Evolutionary conservation across 306 rosid genomes (phyloP), one percentile per base, ranked within the genome.

Genomic region (Sicyos edulis): DNA sequence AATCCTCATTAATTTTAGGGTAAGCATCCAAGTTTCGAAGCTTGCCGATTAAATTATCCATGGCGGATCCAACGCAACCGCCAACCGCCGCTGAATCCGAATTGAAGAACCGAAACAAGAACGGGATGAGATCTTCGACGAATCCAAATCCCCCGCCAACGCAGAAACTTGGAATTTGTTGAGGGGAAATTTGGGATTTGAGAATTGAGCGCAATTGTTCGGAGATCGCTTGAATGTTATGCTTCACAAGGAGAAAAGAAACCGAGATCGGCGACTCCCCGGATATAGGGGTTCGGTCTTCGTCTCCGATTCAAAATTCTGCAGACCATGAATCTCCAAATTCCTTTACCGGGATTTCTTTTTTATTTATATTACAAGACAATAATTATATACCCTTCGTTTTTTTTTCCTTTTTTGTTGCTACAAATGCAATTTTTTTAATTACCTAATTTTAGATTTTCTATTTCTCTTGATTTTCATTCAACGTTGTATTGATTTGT

Each of bases 1-100:
- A 95, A 78, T 95, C 99, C 63, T 95, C 97, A 60, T 95, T 95
- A 78, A 95, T 89, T 86, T 95, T 95, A 20, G 99, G 99, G 72
- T 95, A 89, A 2, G 97, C 99, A 20, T 95, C 99, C 70, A 95
- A 78, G 76, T 78, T 95, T 24, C 99, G 96, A 67, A 95, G 95
- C 85, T 86, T 89, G 85, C 69, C 78, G 91, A 91, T 88, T 66
- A 93, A 71, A 73, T 72, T 58, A 21, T 91, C 96, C 99, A 93
- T 93, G 37, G 55, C 79, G 26, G 70, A 58, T 74, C 53, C 49
- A 8, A 55, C 40, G 40, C 29, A 73, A 51, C 21, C 26, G 44
- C 10, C 10, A 24, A 19, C 14, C 29, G 54, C 34, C 34, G 6
- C 14, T 40, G 2, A 44, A 42, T 47, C 13, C 14, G 4, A 68